Base-by-base conservation (phyloP, 257 asterid species). In the Forsythia suspensa region DNA sequence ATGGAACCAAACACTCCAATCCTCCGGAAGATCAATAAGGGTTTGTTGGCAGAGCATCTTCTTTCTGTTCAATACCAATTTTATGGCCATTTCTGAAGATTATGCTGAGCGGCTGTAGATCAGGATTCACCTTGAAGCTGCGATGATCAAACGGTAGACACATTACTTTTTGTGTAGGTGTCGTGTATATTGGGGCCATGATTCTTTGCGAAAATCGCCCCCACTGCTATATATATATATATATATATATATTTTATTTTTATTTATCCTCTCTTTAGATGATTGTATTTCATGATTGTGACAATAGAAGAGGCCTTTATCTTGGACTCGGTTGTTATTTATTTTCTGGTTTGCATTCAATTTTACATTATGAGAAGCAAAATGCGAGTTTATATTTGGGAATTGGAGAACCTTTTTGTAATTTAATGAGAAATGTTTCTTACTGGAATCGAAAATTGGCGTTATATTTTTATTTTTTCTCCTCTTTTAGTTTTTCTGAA, bases 1-100 rank as follows among this genome's bases (percentile, higher is more conserved):
- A 86, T 67, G 91, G 89, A 74, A 84, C 86, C 2, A 91, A 89
- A 59, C 80, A 83, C 81, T 67, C 85, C n/a, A 81, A 89, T 71
- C 87, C 87, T 68, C 59, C 86, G 16, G 44, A 42, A 82, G 90
- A 83, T 68, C 77, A 75, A 51, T 89, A 85, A 80, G 34, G 75
- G 51, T 63, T 10, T 21, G 40, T 21, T 21, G 70, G 70, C 72
- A 87, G 83, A 84, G 71, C 80, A 71, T 87, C 38, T 63, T 24
- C 70, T 59, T 59, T 63, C 70, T 63, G 70, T 63, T 63, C 16
- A 8, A 68, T 70, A 72, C 41, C 73, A 18, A 48, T 69, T 75
- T 71, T 71, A 65, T 59, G 76, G 75, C 77, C 70, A 61, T 72
- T 39, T 61, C 69, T 65, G 76, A 81, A 77, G 82, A 74, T 75